phyloP scores from a whole-genome alignment of 192 early-diverging fungal species.

The Backusella macrospora region DNA sequence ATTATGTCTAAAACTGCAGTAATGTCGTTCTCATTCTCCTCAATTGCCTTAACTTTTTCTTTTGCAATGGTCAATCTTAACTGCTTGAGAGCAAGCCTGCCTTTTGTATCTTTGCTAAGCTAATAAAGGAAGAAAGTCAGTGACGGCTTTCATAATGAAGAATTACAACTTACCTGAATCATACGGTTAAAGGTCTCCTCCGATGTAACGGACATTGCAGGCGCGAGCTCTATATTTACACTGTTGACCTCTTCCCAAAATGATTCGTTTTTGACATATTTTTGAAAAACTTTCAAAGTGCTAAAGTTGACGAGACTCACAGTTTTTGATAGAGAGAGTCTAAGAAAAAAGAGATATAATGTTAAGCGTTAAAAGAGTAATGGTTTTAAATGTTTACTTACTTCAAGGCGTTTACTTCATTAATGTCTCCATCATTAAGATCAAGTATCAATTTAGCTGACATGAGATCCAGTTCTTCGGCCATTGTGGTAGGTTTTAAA shows the following conservation, averaged over 20 bases:
- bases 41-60: constrained; percentile 10
- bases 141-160: constrained; percentile 7
- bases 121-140: constrained; percentile 13
- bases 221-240: constrained; percentile 4
- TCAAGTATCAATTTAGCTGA: constrained; percentile 9
- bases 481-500: constrained; percentile 6
- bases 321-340: constrained; percentile 13
- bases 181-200: constrained; percentile 8
- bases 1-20: constrained; percentile 19
- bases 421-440: constrained; percentile 9
- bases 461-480: constrained; percentile 7
- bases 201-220: constrained; percentile 5
- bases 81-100: constrained; percentile 1
- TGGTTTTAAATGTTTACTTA: constrained; percentile 9
- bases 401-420: constrained; percentile 7
- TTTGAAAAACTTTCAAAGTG: constrained; percentile 13
- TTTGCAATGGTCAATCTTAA: constrained; percentile 9
- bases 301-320: constrained; percentile 10
- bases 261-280: constrained; percentile 11
- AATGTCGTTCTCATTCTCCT: constrained; percentile 11
- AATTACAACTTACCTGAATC: constrained; percentile 13
- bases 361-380: constrained; percentile 10
- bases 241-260: constrained; percentile 6
- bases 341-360: constrained; percentile 12
- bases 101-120: constrained; percentile 6